Percentiles rank a stretch among this genome's conserved stretches.
phyloP scores from a whole-genome alignment of 2,329 filamentous ascomycete genomes.

The Fusarium sarcochroum region DNA sequence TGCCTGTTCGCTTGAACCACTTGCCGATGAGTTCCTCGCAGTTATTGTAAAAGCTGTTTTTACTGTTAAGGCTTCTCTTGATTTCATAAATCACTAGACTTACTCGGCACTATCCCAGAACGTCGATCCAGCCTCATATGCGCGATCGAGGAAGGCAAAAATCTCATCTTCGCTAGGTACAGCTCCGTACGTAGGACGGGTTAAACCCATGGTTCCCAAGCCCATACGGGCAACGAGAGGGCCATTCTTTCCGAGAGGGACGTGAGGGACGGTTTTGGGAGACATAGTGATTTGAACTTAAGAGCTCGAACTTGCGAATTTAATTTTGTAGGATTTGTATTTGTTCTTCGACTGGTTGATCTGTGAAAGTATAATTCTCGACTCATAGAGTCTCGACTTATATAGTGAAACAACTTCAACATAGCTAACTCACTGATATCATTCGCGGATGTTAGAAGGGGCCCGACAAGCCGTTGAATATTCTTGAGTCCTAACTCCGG shows the following conservation, averaged over 20 bases:
- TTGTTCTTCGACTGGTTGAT: background rate
- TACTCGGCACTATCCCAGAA: conserved; percentile 64
- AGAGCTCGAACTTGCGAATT: no score
- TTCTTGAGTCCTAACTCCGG: background rate
- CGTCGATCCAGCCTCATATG: conserved; percentile 60
- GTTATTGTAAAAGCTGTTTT: conserved; percentile 56
- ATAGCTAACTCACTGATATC: background rate
- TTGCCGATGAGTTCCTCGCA: conserved; percentile 62
- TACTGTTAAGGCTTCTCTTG: background rate
- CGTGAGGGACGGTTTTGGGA: background rate
- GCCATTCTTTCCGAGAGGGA: conserved; percentile 62
- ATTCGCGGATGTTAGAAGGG: background rate
- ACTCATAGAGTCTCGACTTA: background rate
- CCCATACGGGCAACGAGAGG: conserved; percentile 64
- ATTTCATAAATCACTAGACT: background rate
- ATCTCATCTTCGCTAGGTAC: conserved; percentile 61
- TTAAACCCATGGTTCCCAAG: conserved; percentile 65
- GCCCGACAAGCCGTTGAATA: background rate
- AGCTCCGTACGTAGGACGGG: conserved; percentile 29
- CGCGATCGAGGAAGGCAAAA: conserved; percentile 62
- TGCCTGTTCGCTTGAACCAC: conserved; percentile 62
- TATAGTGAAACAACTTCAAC: background rate
- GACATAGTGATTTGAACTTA: background rate
- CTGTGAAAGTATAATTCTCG: background rate
- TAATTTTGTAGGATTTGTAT: no score